Evolutionary conservation across 1,284 basidiomycete genomes (phyloP).

Genomic region (Cutaneotrichosporon arboriforme): DNA sequence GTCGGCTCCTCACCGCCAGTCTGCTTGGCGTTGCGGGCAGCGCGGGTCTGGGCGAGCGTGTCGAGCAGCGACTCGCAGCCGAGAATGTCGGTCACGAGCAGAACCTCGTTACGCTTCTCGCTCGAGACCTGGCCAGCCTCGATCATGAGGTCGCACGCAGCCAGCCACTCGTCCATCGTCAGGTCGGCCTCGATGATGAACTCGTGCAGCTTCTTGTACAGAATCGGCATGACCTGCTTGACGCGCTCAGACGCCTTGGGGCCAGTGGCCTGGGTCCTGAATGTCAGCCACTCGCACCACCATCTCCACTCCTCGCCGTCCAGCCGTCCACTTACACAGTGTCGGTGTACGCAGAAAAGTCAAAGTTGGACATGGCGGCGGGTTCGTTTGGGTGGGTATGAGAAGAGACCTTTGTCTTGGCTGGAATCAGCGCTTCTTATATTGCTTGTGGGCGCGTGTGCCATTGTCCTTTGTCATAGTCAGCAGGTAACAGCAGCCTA

Average conservation of each 20-base stretch:
- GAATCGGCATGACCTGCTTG: conserved; percentile 37
- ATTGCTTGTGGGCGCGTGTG: too few relatives aligned
- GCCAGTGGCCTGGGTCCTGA: conserved; percentile 14
- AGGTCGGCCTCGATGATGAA: conserved; percentile 43
- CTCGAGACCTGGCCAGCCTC: conserved; percentile 41
- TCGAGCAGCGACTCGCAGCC: conserved; percentile 43
- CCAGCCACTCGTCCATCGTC: conserved; percentile 44
- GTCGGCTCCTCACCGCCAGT: conserved; percentile 14
- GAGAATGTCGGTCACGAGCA: conserved; percentile 45
- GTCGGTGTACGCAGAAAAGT: conserved; percentile 11
- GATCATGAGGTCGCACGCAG: conserved; percentile 41
- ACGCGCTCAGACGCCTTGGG: conserved; percentile 37
- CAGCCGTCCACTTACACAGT: conserved; percentile 5
- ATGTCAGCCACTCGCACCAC: not conserved
- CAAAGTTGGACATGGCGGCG: conserved; percentile 6
- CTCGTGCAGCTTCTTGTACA: conserved; percentile 41
- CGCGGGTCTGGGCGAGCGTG: conserved; percentile 14
- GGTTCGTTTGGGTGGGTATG: not conserved
- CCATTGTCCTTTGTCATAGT: too few relatives aligned
- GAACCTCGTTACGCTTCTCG: conserved; percentile 45
- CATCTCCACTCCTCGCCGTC: too few relatives aligned
- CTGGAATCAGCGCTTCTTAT: too few relatives aligned
- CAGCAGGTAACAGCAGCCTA: too few relatives aligned
- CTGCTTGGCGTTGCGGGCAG: conserved; percentile 7
- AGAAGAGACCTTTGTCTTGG: too few relatives aligned